These are phyloP conservation scores for Podila minutissima DNA, from an alignment of 192 early-diverging fungal genomes.

Conservation along the genomic window DNA sequence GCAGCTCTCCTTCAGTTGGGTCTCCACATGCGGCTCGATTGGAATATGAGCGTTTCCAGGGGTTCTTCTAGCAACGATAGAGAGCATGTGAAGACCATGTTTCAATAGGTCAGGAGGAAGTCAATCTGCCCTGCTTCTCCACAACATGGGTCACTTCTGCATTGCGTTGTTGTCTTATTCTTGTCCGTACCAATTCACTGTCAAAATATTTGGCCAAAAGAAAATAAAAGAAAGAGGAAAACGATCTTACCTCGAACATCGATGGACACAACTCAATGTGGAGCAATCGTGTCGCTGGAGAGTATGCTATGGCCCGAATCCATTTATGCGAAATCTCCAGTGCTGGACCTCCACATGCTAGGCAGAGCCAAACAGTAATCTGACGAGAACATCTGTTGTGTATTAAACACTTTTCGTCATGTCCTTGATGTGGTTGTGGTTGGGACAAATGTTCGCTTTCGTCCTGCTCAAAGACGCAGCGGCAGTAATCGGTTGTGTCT, in stretches of 20 bases:
- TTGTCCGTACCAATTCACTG: neutral
- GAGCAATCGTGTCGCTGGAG: neutral
- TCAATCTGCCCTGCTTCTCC: neutral
- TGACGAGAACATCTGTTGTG: neutral
- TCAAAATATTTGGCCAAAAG: neutral
- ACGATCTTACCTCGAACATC: neutral
- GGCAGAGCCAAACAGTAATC: conserved; percentile 4
- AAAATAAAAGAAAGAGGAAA: neutral
- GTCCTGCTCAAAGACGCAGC: conserved; percentile 4
- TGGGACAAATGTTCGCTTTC: neutral
- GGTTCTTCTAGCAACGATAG: neutral
- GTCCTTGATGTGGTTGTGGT: neutral
- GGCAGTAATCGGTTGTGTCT: conserved; percentile 10
- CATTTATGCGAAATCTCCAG: neutral
- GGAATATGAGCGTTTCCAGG: neutral
- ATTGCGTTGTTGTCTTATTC: neutral
- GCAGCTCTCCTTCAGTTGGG: conserved; percentile 7
- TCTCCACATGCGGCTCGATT: neutral
- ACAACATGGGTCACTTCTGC: neutral
- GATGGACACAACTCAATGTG: neutral
- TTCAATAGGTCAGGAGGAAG: neutral
- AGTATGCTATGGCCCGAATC: conserved; percentile 1
- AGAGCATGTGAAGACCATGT: neutral
- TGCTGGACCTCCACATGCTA: conserved; percentile 10
- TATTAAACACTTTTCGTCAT: neutral